Percentiles rank a stretch among this genome's conserved stretches.
These are phyloP conservation scores for Lipomyces sp. DNA, from an alignment of 805 yeast species.

Conservation along the genomic window DNA sequence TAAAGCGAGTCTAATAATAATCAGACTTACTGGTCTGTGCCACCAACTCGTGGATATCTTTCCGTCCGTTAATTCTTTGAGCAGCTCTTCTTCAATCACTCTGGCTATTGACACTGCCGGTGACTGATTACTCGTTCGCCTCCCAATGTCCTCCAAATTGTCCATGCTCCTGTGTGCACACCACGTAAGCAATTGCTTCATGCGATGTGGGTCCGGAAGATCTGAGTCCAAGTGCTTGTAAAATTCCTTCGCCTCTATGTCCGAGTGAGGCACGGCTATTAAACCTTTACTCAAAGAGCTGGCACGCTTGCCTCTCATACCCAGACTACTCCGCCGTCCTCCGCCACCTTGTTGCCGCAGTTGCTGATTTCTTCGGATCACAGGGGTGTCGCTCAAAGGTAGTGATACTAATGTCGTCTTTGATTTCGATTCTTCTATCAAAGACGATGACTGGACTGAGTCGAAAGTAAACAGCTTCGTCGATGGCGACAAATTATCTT, in stretches of 20 bases:
- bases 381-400: slow-evolving; percentile 42
- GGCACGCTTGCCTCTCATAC: slow-evolving; percentile 61
- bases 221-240: slow-evolving; percentile 60
- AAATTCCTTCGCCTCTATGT: slow-evolving; percentile 51
- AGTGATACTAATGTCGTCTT: slow-evolving; percentile 32
- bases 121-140: not conserved
- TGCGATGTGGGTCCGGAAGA: slow-evolving; percentile 67
- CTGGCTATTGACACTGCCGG: slow-evolving; percentile 42
- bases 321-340: slow-evolving; percentile 33
- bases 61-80: slow-evolving; percentile 58
- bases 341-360: slow-evolving; percentile 33
- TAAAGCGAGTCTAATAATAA: slow-evolving; percentile 34
- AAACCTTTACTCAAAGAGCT: slow-evolving; percentile 75
- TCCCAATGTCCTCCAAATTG: slow-evolving; percentile 30
- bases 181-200: slow-evolving; percentile 70
- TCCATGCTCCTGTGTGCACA: slow-evolving; percentile 51
- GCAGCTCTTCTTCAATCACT: slow-evolving; percentile 60
- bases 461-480: slow-evolving; percentile 7
- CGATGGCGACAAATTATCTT: not conserved
- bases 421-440: not conserved
- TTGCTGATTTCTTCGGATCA: slow-evolving; percentile 40
- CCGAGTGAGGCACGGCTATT: slow-evolving; percentile 62
- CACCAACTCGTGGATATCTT: slow-evolving; percentile 68
- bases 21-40: slow-evolving; percentile 39
- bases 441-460: not conserved